Base-by-base conservation (phyloP, 2,329 filamentous ascomycete species). In the Dactylellina drechsleri region DNA sequence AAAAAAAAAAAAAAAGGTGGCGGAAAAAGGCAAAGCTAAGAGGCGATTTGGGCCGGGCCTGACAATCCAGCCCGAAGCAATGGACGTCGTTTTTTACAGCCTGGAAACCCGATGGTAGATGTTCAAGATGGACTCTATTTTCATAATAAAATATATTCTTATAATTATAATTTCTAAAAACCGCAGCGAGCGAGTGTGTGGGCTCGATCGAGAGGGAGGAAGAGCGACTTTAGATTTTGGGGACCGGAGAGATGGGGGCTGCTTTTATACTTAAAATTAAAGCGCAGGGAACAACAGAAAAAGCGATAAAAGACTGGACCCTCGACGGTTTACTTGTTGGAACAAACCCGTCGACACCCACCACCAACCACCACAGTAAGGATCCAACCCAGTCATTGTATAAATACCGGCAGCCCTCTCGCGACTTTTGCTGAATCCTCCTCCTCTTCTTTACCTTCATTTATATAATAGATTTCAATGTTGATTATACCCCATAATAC, bases 181-280 rank as follows among this genome's bases (percentile, higher is more conserved):
- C n/a, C 15, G 36, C 36, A 4, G n/a, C 43, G 40, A 36, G 10
- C 31, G 31, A 36, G 31, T 36, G 31, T 2, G 31, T 36, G 31
- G 31, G 5, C 31, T 36, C 31, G 15, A 41, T 23, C 43, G 54
- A 18, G 57, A 61, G 57, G 45, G 58, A 40, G 57, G 47, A 57
- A 50, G 50, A 62, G 43, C 15, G 43, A 18, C 18, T 36, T 49
- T 28, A 41, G 26, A 12, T 12, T 41, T 31, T 56, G 28, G 64
- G 49, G n/a, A 31, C 65, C 60, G 65, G 56, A 36, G 31, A 36
- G 60, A 60, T 45, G 47, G 65, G 47, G 47, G 54, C 65, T 54
- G 65, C 65, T 70, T 70, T 70, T 70, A 70, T 70, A 70, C 65
- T 56, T 61, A 58, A 66, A 60, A 31, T 66, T n/a, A 50, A 66